Evolutionary conservation across 1,284 basidiomycete genomes (phyloP), one percentile per base, ranked within the genome.

Genomic region (Cryptococcus sp.): DNA sequence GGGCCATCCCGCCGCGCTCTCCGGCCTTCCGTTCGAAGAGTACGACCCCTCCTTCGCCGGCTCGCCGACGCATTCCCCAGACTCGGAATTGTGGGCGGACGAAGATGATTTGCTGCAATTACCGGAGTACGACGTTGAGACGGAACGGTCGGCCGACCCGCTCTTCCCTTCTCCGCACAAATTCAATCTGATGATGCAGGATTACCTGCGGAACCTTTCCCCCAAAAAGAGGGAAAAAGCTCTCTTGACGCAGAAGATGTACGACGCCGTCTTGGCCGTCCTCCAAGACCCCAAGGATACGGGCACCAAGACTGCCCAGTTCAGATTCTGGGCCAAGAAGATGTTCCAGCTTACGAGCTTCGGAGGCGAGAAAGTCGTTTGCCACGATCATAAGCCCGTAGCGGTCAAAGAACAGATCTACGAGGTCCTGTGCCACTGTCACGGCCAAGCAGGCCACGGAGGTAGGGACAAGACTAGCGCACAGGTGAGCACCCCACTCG

Each of bases 281-380:
- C 79, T 90, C 17, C 81, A 83, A 43, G 77, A 82, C 55, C 80
- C 82, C 19, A 78, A 82, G 5, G 72, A 78, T 27, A 78, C 81
- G 62, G 48, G 72, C 45, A 65, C 80, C 49, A 82, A 83, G 62
- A 85, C 82, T 5, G 81, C 86, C 1, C 86, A 87, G 65, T 90
- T 90, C 72, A 84, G 87, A 48, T 89, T 85, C 76, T 90, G 89
- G 88, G 88, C 86, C 5, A 85, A 87, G 66, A 88, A 88, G 80
- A 89, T 86, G 84, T 89, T 90, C 71, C 78, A 77, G 50, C 68
- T 88, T 6, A 82, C 81, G 50, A 75, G 52, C 73, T 79, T 48
- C 63, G 77, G 58, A 23, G 59, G 71, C 25, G 73, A 78, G 16
- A 72, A 79, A 25, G 81, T 82, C 57, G 81, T 90, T 27, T 76